phyloP scores from a whole-genome alignment of 176 grass and related monocot species.

The Musa acuminata region DNA sequence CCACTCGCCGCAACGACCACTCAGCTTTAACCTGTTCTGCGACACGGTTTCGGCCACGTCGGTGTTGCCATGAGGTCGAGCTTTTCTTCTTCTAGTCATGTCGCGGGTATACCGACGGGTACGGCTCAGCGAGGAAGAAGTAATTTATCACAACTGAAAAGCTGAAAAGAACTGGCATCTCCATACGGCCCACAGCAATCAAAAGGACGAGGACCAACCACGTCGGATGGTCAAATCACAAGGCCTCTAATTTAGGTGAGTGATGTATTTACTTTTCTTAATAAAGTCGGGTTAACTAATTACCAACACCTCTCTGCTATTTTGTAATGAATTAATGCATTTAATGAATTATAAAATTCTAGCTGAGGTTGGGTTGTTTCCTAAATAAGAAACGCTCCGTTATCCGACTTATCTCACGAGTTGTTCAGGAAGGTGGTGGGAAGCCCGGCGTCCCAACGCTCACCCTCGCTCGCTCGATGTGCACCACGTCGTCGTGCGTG shows the following conservation, averaged over 20 bases:
- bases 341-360: background rate
- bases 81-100: too few relatives aligned
- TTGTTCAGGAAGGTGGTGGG: background rate
- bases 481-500: background rate
- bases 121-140: too few relatives aligned
- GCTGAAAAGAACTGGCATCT: too few relatives aligned
- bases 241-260: too few relatives aligned
- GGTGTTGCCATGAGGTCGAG: too few relatives aligned
- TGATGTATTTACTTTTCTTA: background rate
- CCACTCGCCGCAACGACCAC: background rate
- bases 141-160: too few relatives aligned
- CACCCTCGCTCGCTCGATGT: background rate
- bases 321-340: background rate
- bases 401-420: background rate
- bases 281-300: background rate
- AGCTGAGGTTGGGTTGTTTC: background rate
- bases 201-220: too few relatives aligned
- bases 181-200: too few relatives aligned
- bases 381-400: background rate
- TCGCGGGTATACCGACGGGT: too few relatives aligned
- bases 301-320: background rate
- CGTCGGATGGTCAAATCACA: too few relatives aligned
- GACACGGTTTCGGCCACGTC: background rate
- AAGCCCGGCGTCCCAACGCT: background rate
- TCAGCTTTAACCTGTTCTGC: background rate